These are phyloP conservation scores for Simplicillium sp. DNA, from an alignment of 2,329 filamentous ascomycete genomes.

Conservation along the genomic window DNA sequence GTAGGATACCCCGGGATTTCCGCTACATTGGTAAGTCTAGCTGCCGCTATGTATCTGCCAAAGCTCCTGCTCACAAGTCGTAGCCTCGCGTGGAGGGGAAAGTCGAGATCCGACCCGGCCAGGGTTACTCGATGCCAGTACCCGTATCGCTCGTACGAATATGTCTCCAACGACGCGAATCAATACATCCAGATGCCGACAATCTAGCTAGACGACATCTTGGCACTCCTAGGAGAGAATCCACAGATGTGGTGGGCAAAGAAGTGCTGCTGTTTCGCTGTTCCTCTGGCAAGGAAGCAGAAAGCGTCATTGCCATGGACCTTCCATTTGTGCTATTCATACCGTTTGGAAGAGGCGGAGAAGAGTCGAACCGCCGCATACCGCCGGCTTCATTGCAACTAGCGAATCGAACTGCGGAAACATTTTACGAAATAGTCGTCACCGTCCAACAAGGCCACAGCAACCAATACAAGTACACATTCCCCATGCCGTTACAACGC, in stretches of 20 bases:
- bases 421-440: conserved; percentile 92
- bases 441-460: conserved; percentile 85
- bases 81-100: conserved; percentile 96
- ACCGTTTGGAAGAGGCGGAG: conserved; percentile 82
- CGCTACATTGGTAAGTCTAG: conserved; percentile 74
- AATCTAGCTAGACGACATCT: conserved; percentile 88
- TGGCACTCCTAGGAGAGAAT: conserved; percentile 81
- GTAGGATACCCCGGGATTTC: conserved; percentile 98
- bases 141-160: conserved; percentile 89
- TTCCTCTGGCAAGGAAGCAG: conserved; percentile 71
- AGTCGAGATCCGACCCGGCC: conserved; percentile 85
- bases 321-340: conserved; percentile 96
- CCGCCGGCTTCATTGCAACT: conserved; percentile 88
- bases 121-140: conserved; percentile 81
- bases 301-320: conserved; percentile 91
- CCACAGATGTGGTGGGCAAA: conserved; percentile 87
- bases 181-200: conserved; percentile 92
- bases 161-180: conserved; percentile 85
- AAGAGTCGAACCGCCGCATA: conserved; percentile 81
- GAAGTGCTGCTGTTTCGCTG: conserved; percentile 90
- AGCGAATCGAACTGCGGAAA: conserved; percentile 89
- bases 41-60: conserved; percentile 8
- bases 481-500: conserved; percentile 81
- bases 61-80: neutral
- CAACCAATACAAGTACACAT: conserved; percentile 81